Evolutionary conservation across 306 rosid species (phyloP), one percentile per base, ranked within the genome.

Genomic region (Prosopis cineraria): DNA sequence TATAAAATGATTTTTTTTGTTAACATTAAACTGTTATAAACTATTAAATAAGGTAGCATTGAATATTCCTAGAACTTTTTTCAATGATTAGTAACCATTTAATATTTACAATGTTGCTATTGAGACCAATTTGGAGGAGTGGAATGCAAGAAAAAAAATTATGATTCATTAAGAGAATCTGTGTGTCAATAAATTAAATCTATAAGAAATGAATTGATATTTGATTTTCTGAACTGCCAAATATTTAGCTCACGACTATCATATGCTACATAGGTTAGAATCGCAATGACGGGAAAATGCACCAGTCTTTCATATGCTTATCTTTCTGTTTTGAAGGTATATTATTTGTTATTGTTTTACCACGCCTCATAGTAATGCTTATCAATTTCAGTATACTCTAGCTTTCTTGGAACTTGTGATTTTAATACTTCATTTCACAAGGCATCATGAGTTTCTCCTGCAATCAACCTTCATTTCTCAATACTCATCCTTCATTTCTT

Each of bases 261-360:
- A 20, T 80, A 41, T 74, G 67, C 36, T 77, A 71, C 68, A 55
- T 89, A 94, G 98, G 97, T 94, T 52, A 90, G 90, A 67, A 92
- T 94, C 86, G 96, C 96, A 50, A 88, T 94, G 89, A 96, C 92
- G 48, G 98, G 98, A 60, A 94, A 94, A 86, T 94, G 92, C 73
- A 92, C 98, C 6, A 89, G 87, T 56, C 94, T 94, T 69, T 84
- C 93, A 39, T 97, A 94, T 89, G 87, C 97, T 66, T 94, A 94
- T 84, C 98, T 94, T 71, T 94, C 98, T 74, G 96, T 94, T 12
- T 68, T 83, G 68, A 94, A 92, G 94, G 98, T 94, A 60, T 36
- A 55, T 44, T 24, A 7, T 58, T 44, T 12, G 55, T 0, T 52
- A 20, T 34, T 31, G 16, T 30, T 37, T 76, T 81, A 36, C 55